These are phyloP conservation scores for Lippia alba DNA, from an alignment of 305 asterid species.

Conservation along the genomic window DNA sequence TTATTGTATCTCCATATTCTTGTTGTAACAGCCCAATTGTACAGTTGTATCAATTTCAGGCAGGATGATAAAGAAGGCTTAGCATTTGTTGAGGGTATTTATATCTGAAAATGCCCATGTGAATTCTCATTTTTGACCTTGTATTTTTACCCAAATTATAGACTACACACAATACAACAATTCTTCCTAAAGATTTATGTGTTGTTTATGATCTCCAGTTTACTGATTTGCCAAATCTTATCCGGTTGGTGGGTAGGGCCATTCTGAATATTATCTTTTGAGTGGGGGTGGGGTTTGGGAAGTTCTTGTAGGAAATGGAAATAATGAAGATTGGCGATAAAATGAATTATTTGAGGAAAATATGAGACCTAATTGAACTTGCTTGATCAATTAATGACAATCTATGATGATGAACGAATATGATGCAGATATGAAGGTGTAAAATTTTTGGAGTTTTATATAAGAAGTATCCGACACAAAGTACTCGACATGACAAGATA, in stretches of 20 bases:
- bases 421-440: too few species aligned
- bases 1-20: slow-evolving; percentile 12
- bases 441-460: too few species aligned
- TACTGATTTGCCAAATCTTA: background rate
- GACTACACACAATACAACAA: background rate
- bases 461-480: too few species aligned
- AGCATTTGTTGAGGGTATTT: slow-evolving; percentile 22
- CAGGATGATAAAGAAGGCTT: slow-evolving; percentile 22
- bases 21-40: slow-evolving; percentile 40
- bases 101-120: slow-evolving; percentile 14
- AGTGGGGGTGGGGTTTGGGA: background rate
- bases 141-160: background rate
- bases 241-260: slow-evolving; percentile 1
- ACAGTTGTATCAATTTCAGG: slow-evolving; percentile 29
- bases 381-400: background rate
- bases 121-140: slow-evolving; percentile 29
- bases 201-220: background rate
- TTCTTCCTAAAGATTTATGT: background rate
- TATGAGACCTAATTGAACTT: too few species aligned
- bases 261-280: background rate
- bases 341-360: too few species aligned
- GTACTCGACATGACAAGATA: too few species aligned
- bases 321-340: background rate
- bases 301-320: slow-evolving; percentile 1
- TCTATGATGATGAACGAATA: background rate